Conservation (phyloP, 768 basidiomycete genomes). For the Calvatia gigantea region DNA sequence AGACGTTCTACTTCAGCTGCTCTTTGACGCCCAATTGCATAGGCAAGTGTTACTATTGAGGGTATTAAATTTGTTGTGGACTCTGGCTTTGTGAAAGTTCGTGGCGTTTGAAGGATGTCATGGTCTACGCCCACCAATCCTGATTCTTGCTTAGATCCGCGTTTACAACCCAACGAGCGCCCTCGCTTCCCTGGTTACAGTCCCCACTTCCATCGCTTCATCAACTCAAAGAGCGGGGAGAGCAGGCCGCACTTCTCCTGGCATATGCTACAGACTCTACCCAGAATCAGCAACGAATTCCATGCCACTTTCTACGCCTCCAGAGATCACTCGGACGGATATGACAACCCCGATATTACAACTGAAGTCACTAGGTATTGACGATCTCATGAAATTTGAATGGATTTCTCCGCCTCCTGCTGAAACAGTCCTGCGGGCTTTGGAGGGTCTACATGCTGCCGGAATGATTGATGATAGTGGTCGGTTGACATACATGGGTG, state of each 20-base stretch:
- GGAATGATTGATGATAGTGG: constrained; percentile 86
- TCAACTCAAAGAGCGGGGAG: constrained; percentile 92
- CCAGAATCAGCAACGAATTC: constrained; percentile 55
- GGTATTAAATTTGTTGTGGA: constrained; percentile 94
- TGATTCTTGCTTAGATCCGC: constrained; percentile 56
- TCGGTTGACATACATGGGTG: constrained; percentile 70
- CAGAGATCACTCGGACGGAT: constrained; percentile 90
- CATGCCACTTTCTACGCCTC: constrained; percentile 69
- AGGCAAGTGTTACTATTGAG: constrained; percentile 97
- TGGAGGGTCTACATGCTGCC: constrained; percentile 77
- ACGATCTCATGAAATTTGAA: constrained; percentile 94
- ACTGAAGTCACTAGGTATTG: constrained; percentile 91
- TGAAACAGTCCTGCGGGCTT: constrained; percentile 77
- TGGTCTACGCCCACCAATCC: not conserved
- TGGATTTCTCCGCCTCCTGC: constrained; percentile 90
- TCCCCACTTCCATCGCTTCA: constrained; percentile 84
- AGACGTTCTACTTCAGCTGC: not conserved
- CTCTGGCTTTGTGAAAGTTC: constrained; percentile 91
- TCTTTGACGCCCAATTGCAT: not conserved
- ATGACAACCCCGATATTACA: constrained; percentile 90
- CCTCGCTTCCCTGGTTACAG: constrained; percentile 79
- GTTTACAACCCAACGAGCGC: constrained; percentile 85
- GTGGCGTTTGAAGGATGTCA: not conserved
- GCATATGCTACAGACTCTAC: constrained; percentile 92
- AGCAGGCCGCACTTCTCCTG: constrained; percentile 90